Conservation (phyloP, 495 filamentous ascomycete species). For the Xylaria flabelliformis region DNA sequence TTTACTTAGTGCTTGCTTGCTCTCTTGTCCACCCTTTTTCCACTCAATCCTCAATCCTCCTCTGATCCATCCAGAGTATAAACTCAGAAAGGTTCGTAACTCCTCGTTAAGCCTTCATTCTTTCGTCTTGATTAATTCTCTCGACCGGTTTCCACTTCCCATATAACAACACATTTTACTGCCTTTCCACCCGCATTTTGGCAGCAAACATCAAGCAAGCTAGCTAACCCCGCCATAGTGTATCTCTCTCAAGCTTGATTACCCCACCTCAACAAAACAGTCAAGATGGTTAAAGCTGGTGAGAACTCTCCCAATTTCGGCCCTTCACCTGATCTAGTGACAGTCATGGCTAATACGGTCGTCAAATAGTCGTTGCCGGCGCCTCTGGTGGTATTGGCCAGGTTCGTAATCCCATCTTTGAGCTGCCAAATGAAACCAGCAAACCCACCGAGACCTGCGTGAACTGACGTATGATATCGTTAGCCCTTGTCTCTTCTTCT, state of each 20-base stretch:
- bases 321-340: not conserved
- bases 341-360: conserved; percentile 39
- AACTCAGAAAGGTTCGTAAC: conserved; percentile 35
- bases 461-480: conserved; percentile 26
- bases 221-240: conserved; percentile 32
- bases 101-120: conserved; percentile 27
- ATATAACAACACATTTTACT: conserved; percentile 1
- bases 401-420: conserved; percentile 55
- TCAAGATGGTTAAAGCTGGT: conserved; percentile 91
- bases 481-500: conserved; percentile 95
- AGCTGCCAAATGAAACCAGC: conserved; percentile 14
- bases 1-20: conserved; percentile 11
- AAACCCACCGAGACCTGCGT: conserved; percentile 37
- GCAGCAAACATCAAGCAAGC: conserved; percentile 21
- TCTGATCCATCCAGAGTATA: not conserved
- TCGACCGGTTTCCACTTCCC: not conserved
- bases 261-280: conserved; percentile 36
- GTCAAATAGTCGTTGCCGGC: conserved; percentile 82
- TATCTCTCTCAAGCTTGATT: conserved; percentile 17
- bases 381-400: conserved; percentile 99
- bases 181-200: conserved; percentile 8
- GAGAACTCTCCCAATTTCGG: conserved; percentile 38
- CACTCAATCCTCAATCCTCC: not conserved
- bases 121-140: conserved; percentile 1
- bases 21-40: conserved; percentile 33